Percentiles rank a stretch among this genome's conserved stretches.
phyloP scores from a whole-genome alignment of 805 yeast species.

The Grigorovia yakushimaensis region DNA sequence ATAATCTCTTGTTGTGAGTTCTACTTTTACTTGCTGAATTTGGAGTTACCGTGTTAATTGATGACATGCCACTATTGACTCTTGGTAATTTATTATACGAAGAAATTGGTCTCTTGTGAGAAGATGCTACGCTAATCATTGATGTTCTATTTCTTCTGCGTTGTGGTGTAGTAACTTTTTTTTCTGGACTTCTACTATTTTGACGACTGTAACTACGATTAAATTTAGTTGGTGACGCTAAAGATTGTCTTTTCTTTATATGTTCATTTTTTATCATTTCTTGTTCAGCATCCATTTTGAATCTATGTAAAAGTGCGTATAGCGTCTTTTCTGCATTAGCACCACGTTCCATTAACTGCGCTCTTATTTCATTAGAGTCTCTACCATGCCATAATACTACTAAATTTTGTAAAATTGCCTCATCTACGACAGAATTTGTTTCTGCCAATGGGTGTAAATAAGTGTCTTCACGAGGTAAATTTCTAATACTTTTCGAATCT shows the following conservation, averaged over 20 bases:
- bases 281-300: conserved; percentile 46
- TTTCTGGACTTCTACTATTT: conserved; percentile 5
- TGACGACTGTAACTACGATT: conserved; percentile 3
- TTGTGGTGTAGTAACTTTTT: conserved; percentile 22
- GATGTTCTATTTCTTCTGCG: conserved; percentile 33
- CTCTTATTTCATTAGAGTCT: conserved; percentile 40
- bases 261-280: conserved; percentile 27
- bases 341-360: conserved; percentile 42
- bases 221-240: conserved; percentile 5
- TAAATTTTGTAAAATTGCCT: conserved; percentile 63
- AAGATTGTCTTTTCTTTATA: conserved; percentile 34
- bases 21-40: conserved; percentile 12
- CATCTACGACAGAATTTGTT: conserved; percentile 43
- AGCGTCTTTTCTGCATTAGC: conserved; percentile 73
- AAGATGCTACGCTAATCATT: conserved; percentile 37
- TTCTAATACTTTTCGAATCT: conserved; percentile 28
- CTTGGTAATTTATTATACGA: conserved; percentile 33
- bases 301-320: conserved; percentile 63
- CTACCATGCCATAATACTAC: conserved; percentile 79
- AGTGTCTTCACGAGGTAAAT: conserved; percentile 32
- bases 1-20: conserved; percentile 10
- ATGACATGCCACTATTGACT: conserved; percentile 16
- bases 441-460: conserved; percentile 30
- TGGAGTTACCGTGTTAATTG: conserved; percentile 8
- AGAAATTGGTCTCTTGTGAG: conserved; percentile 38